These are phyloP conservation scores for Schizothecium vesticola DNA, from an alignment of 495 filamentous ascomycete genomes.

Conservation along the genomic window DNA sequence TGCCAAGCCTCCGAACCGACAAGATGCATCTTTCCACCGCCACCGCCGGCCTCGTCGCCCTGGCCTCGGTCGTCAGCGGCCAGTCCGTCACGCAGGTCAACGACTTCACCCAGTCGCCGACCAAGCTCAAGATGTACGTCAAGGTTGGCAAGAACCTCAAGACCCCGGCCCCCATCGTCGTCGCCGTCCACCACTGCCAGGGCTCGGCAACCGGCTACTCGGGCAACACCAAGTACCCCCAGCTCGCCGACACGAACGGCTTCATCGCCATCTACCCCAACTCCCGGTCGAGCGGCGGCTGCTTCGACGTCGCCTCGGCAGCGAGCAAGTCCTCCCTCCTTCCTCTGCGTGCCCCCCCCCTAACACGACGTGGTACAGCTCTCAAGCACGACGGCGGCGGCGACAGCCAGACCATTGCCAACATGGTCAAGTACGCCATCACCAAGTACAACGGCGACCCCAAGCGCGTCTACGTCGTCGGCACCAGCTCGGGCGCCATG, in stretches of 20 bases:
- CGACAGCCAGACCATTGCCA: conserved; percentile 46
- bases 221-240: conserved; percentile 37
- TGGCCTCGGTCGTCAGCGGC: conserved; percentile 27
- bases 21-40: conserved; percentile 36
- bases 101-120: conserved; percentile 41
- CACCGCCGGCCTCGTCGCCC: conserved; percentile 27
- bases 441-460: conserved; percentile 42
- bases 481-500: conserved; percentile 47
- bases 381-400: conserved; percentile 46
- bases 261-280: conserved; percentile 47
- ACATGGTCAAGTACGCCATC: conserved; percentile 48
- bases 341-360: background rate
- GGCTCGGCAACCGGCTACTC: conserved; percentile 49
- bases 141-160: conserved; percentile 50
- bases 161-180: conserved; percentile 48
- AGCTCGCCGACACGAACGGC: conserved; percentile 40
- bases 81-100: conserved; percentile 33
- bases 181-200: conserved; percentile 53
- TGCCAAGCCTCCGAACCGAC: background rate
- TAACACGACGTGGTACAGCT: background rate
- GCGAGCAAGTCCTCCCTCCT: conserved; percentile 15
- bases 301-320: conserved; percentile 44
- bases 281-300: conserved; percentile 36
- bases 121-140: conserved; percentile 47
- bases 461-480: conserved; percentile 41